Evolutionary conservation across 2,329 filamentous ascomycete species (phyloP).

Genomic region (Colletotrichum phormii): DNA sequence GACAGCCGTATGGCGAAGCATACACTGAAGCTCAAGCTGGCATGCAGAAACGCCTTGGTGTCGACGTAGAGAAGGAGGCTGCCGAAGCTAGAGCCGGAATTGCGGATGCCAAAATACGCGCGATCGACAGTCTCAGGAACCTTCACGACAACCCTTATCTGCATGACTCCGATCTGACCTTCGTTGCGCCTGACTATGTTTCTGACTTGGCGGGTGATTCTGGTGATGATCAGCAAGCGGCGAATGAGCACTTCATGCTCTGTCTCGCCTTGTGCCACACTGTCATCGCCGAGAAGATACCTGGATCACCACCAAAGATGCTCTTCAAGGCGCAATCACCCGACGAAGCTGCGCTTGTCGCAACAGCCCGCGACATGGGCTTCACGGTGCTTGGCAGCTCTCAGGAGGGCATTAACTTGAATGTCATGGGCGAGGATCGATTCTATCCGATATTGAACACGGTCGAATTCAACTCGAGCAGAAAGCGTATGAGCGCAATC

Average conservation of each 20-base stretch:
- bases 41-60: slow-evolving; percentile 91
- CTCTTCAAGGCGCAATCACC: slow-evolving; percentile 98
- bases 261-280: slow-evolving; percentile 96
- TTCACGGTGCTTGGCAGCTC: slow-evolving; percentile 90
- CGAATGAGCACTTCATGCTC: slow-evolving; percentile 93
- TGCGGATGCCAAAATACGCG: slow-evolving; percentile 77
- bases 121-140: slow-evolving; percentile 78
- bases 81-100: slow-evolving; percentile 82
- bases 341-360: slow-evolving; percentile 93
- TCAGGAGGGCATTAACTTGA: slow-evolving; percentile 84
- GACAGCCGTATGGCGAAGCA: slow-evolving; percentile 95
- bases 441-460: slow-evolving; percentile 92
- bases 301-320: slow-evolving; percentile 91
- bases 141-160: slow-evolving; percentile 92
- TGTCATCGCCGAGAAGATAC: slow-evolving; percentile 89
- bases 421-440: slow-evolving; percentile 86
- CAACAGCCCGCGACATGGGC: slow-evolving; percentile 93
- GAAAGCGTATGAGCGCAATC: slow-evolving; percentile 98
- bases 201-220: slow-evolving; percentile 83
- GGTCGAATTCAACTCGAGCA: slow-evolving; percentile 95
- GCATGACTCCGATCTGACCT: slow-evolving; percentile 89
- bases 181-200: slow-evolving; percentile 91
- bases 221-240: slow-evolving; percentile 79
- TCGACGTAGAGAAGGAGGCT: slow-evolving; percentile 86
- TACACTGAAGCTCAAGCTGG: slow-evolving; percentile 97